Evolutionary conservation across 2,329 filamentous ascomycete genomes (phyloP), one percentile per base, ranked within the genome.

Genomic region (Fusarium odoratissimum): DNA sequence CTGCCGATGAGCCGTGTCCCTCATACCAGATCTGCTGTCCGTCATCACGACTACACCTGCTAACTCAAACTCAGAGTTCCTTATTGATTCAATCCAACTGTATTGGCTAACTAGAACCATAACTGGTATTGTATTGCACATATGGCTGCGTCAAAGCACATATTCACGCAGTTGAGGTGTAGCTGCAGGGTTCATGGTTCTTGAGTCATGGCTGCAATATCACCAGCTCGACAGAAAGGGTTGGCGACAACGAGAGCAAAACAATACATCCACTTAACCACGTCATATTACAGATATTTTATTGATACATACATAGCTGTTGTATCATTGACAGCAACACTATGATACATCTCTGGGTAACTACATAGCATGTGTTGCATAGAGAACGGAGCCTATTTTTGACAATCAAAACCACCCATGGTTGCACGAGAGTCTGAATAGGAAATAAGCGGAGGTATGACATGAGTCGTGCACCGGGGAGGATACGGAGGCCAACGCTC

Each of bases 401-500:
- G 40, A 45, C 25, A 25, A 38, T 37, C 45, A 37, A 31, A 30
- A 23, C n/a, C 31, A 46, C 35, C 19, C 45, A 38, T 69, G 49
- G 55, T 40, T 48, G 38, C 31, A 13, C 16, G 30, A 42, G 28
- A 25, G 40, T 41, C 45, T 52, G 40, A 51, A 49, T 49, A 51
- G 49, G 60, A 69, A 61, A 51, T 54, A 64, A 72, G 49, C 37
- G 51, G 49, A 67, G 21, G 58, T 40, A 45, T 68, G 54, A 23
- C 58, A 73, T 56, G 71, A 73, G 57, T 73, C 71, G 64, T 71
- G 61, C 48, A 35, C 41, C 14, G 30, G 44, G 63, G 42, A 64
- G 62, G 51, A 58, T 63, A 68, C 17, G 58, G 62, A 60, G 67
- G 45, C 48, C 37, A 45, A 23, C 45, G 38, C 42, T 44, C 28